Base-by-base conservation (phyloP, 495 filamentous ascomycete species). In the Aspergillus avenaceus region DNA sequence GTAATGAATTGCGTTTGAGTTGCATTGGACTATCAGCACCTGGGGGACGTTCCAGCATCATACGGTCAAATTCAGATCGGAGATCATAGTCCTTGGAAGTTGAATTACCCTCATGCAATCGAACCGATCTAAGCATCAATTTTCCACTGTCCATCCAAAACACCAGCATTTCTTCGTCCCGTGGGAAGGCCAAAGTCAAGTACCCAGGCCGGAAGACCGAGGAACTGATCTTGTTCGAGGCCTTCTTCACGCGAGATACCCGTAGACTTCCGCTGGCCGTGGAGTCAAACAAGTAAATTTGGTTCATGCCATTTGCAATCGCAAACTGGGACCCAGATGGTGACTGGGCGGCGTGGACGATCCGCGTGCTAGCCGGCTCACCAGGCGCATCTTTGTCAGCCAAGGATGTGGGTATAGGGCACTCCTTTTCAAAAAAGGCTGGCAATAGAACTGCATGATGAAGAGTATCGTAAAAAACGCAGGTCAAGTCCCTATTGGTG, bases 81-180 rank as follows among this genome's bases (percentile, higher is more conserved):
- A 63, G 44, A 23, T 63, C 60, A 41, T 58, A 56, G 43, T 63
- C 60, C 37, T 32, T 58, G 34, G 50, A 21, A 1, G 49, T 47
- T 40, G 60, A 54, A n/a, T 34, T 48, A 9, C 47, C 44, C 5
- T 52, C 51, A 18, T 52, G 34, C 19, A 63, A 13, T 25, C 49
- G 50, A 27, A 60, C 52, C 6, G 43, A 52, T 41, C 60, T 24
- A 7, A 63, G 54, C 46, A 58, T 58, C 37, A 63, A 29, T 19
- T 55, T 57, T 16, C 49, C 57, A 8, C 55, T 49, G 46, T 58
- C 60, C 9, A 56, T 36, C 60, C 60, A 63, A 38, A 63, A 63
- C 5, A 49, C 45, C 6, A 60, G 42, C 4, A 60, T 37, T 29
- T 53, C 56, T 12, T 55, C 53, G 21, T 63, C 60, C 13, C 53